Evolutionary conservation across 768 basidiomycete genomes (phyloP), one percentile per base, ranked within the genome.

Genomic region (Termitomyces sp.): DNA sequence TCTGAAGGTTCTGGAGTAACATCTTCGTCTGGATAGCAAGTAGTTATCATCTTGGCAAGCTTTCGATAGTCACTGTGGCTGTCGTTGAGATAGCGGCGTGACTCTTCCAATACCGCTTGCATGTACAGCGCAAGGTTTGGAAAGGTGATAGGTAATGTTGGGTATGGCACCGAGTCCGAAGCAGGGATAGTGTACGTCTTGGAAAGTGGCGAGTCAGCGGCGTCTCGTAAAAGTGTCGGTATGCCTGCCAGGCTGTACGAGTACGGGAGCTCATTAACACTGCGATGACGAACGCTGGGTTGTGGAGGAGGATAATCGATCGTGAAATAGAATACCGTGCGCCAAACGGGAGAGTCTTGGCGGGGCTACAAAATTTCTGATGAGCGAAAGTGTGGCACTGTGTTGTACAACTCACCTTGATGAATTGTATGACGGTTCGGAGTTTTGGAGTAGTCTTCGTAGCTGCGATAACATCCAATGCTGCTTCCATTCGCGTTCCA

Each of bases 81-180:
- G 65, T 91, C 90, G 62, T 73, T 72, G 59, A 76, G 67, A 58
- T 84, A 82, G 44, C 76, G 75, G 52, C 90, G 77, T 34, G 90
- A 89, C 50, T 84, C 84, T 54, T 86, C 82, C 42, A 92, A 73
- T 3, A 82, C 87, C 3, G 83, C 82, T 58, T 89, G 85, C 27
- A 92, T 76, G 61, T 92, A 92, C 68, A 84, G 75, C 10, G 89
- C 89, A 49, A 92, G 77, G 65, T 85, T 82, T 6, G 90, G 90
- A 65, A 92, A 87, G 17, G 80, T 77, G 55, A 92, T 86, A 4
- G 90, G 90, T 25, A 92, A 77, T 12, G 76, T 80, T 3, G 90
- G 90, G 62, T 81, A 84, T 19, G 90, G 87, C 1, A 83, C 77
- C 5, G 75, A 67, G 5, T 75, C 60, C 2, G 83, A 85, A 4